Base-by-base conservation (phyloP, 1,284 basidiomycete species). In the Takashimella tepidaria region DNA sequence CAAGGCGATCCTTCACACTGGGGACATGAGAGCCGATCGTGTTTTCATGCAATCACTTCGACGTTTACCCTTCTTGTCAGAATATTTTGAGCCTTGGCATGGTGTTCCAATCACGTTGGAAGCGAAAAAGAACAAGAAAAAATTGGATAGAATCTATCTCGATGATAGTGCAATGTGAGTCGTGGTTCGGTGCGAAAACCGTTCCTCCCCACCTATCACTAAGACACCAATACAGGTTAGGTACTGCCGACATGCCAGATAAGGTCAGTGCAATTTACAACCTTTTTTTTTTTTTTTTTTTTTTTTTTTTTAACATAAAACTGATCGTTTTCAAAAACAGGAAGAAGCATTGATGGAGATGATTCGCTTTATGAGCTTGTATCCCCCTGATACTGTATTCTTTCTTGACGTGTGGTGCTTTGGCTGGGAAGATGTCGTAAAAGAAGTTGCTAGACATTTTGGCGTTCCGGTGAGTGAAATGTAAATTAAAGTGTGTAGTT, bases 361-460 rank as follows among this genome's bases (percentile, higher is more conserved):
- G 3, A 72, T 91, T 20, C 73, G 82, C 8, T 78, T 92, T 1
- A 86, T 95, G 74, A 76, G 77, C 4, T 64, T 83, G 8, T 88
- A 85, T 59, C 87, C 90, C 0, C 56, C 76, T 0, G 77, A 79
- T 4, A 86, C 85, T 0, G 78, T 82, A 47, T 95, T 97, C 76
- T 97, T 89, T 76, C 80, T 97, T 58, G 92, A 97, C 62, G 72
- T 82, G 0, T 97, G 93, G 92, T 96, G 92, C 0, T 92, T 88
- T 84, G 92, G 93, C 0, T 91, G 90, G 68, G 89, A 92, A 70
- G 87, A 91, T 45, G 77, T 91, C 16, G 77, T 92, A 25, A 89
- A 89, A 66, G 86, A 80, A 0, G 77, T 95, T 2, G 81, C 86
- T 0, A 74, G 77, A 2, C 75, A 78, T 1, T 93, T 92, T 63